Evolutionary conservation across 208 protist species (phyloP).

Genomic region (Acanthamoeba healyi): DNA sequence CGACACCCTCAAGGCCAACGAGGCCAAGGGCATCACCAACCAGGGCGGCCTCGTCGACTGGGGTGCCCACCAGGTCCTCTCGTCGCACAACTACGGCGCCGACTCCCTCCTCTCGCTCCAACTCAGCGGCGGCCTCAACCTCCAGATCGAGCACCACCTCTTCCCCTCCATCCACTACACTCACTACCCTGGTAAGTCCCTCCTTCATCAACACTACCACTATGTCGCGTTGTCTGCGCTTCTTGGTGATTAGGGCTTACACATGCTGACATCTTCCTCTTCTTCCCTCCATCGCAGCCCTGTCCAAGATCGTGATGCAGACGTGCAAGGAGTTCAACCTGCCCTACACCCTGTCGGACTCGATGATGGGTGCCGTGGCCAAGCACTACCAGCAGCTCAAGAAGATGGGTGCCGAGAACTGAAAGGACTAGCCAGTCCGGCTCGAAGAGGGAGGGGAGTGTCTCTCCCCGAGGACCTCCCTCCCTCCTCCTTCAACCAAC

Average conservation of each 20-base stretch:
- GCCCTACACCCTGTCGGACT: slow-evolving; percentile 36
- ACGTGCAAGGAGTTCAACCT: slow-evolving; percentile 79
- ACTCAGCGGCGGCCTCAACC: slow-evolving; percentile 80
- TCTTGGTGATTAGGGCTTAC: no score
- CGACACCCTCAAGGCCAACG: not conserved
- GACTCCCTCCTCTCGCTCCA: slow-evolving; percentile 77
- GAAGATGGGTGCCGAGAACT: slow-evolving; percentile 70
- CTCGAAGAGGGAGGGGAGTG: no score
- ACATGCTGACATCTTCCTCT: not conserved
- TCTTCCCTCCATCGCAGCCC: not conserved
- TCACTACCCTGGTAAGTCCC: slow-evolving; percentile 64
- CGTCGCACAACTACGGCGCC: slow-evolving; percentile 76
- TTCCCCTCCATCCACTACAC: slow-evolving; percentile 82
- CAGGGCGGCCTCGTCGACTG: slow-evolving; percentile 72
- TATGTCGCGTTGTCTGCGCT: not conserved
- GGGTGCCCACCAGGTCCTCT: slow-evolving; percentile 79
- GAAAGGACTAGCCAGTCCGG: no score
- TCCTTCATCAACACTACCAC: not conserved
- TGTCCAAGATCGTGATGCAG: slow-evolving; percentile 78
- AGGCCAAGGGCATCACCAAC: not conserved
- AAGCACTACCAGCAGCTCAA: slow-evolving; percentile 71
- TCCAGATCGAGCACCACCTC: slow-evolving; percentile 84
- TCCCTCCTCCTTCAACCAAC: no score
- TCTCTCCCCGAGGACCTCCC: no score
- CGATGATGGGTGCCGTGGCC: slow-evolving; percentile 55